Evolutionary conservation across 2,329 filamentous ascomycete genomes (phyloP).

Genomic region (Exophiala bonariae): DNA sequence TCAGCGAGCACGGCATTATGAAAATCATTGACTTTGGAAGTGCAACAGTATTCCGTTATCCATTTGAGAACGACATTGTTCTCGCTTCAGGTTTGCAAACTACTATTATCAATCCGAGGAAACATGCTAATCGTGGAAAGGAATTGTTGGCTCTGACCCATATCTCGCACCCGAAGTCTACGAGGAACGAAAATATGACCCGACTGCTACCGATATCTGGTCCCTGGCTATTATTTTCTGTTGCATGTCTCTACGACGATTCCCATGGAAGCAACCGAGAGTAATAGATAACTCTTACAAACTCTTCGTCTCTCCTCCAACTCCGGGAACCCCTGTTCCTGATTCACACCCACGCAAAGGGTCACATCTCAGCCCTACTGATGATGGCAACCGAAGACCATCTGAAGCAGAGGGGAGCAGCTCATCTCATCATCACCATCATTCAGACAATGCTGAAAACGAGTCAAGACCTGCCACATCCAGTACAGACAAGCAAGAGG

Average conservation of each 20-base stretch:
- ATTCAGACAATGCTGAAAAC: slow-evolving; percentile 9
- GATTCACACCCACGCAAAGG: slow-evolving; percentile 39
- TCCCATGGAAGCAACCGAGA: slow-evolving; percentile 95
- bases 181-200: slow-evolving; percentile 88
- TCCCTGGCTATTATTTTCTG: slow-evolving; percentile 98
- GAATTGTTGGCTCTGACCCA: slow-evolving; percentile 83
- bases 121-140: slow-evolving; percentile 44
- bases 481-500: slow-evolving; percentile 62
- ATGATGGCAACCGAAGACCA: slow-evolving; percentile 15
- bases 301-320: slow-evolving; percentile 83
- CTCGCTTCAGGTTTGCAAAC: slow-evolving; percentile 66
- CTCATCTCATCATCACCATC: slow-evolving; percentile 26
- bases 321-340: slow-evolving; percentile 60
- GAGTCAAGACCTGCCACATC: slow-evolving; percentile 21
- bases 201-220: slow-evolving; percentile 93
- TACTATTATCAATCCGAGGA: no score
- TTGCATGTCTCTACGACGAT: slow-evolving; percentile 93
- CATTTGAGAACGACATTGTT: slow-evolving; percentile 87
- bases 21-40: slow-evolving; percentile 99
- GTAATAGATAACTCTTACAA: slow-evolving; percentile 93
- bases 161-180: slow-evolving; percentile 98
- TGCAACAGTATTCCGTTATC: slow-evolving; percentile 94
- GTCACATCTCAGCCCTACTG: slow-evolving; percentile 17
- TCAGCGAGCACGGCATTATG: slow-evolving; percentile 96
- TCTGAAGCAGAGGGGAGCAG: slow-evolving; percentile 20